A percentile compares a stretch with the other conserved stretches of the same genome.
Conservation (phyloP, 2,329 filamentous ascomycete genomes). For the Nigrograna mackinnonii region DNA sequence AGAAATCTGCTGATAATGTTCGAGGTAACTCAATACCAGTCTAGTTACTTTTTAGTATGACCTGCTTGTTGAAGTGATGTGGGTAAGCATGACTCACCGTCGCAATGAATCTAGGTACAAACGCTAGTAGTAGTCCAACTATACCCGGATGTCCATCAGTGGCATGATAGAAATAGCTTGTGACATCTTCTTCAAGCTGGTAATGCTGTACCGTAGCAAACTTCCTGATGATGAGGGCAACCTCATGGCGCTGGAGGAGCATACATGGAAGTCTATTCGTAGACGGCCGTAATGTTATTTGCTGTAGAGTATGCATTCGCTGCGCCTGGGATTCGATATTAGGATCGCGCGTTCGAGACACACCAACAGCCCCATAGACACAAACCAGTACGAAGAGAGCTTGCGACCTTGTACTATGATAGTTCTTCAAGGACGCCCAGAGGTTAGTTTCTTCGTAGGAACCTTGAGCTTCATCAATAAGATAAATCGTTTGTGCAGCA, state of each 20-base stretch:
- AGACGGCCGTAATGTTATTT: background rate
- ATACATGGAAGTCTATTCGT: too few relatives aligned
- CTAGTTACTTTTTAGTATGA: too few relatives aligned
- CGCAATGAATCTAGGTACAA: too few relatives aligned
- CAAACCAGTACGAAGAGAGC: conserved; percentile 2
- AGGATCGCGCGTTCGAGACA: background rate
- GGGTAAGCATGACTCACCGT: too few relatives aligned
- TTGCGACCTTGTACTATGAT: background rate
- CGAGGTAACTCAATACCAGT: too few relatives aligned
- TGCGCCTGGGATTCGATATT: conserved; percentile 2
- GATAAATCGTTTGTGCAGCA: conserved; percentile 4
- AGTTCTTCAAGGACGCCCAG: conserved; percentile 1
- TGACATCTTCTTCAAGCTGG: too few relatives aligned
- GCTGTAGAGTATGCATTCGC: conserved; percentile 1
- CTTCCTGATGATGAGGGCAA: too few relatives aligned
- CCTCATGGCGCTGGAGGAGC: too few relatives aligned
- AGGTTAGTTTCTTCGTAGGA: conserved; percentile 6
- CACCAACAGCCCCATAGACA: conserved; percentile 1
- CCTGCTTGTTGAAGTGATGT: too few relatives aligned
- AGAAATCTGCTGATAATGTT: too few relatives aligned
- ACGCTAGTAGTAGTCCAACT: too few relatives aligned
- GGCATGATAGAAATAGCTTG: conserved; percentile 2
- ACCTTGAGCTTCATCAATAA: conserved; percentile 8
- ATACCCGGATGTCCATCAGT: conserved; percentile 9
- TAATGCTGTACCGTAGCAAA: too few relatives aligned